Percentiles rank a stretch among this genome's conserved stretches.
Evolutionary conservation across 1,284 basidiomycete species (phyloP).

Genomic region (Dichomitus squalens): DNA sequence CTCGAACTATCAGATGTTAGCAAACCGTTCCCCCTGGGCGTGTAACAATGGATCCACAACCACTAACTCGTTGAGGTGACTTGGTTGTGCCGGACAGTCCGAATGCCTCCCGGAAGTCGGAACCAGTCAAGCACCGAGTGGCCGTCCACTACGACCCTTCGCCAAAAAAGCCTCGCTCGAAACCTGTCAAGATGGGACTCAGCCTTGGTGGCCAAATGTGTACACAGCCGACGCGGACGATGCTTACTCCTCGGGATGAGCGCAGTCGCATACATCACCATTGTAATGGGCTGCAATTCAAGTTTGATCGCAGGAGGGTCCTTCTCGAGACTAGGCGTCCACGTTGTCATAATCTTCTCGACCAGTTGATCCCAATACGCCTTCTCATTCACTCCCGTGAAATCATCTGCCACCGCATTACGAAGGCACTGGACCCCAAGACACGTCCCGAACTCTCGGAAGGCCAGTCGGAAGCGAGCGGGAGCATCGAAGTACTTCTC

Average conservation of each 20-base stretch:
- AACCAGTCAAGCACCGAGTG: neutral
- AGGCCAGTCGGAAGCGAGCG: slow-evolving; percentile 26
- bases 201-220: neutral
- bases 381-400: slow-evolving; percentile 11
- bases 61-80: too few species aligned
- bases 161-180: slow-evolving; percentile 9
- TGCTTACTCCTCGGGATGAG: slow-evolving; percentile 27
- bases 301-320: slow-evolving; percentile 9
- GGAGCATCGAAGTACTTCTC: slow-evolving; percentile 26
- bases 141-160: neutral
- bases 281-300: slow-evolving; percentile 24
- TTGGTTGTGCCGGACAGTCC: too few species aligned
- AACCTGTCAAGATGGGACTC: neutral
- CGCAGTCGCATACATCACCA: slow-evolving; percentile 28
- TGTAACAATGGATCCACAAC: too few species aligned
- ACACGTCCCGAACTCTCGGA: slow-evolving; percentile 32
- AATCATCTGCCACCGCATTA: neutral
- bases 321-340: slow-evolving; percentile 9
- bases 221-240: neutral
- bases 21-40: too few species aligned
- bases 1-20: too few species aligned
- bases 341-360: slow-evolving; percentile 10
- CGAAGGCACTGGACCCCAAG: slow-evolving; percentile 28
- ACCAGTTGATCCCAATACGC: slow-evolving; percentile 20
- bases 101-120: too few species aligned